Evolutionary conservation across 441 rosid species (phyloP), one percentile per base, ranked within the genome.

Genomic region (Euphorbia celastroides): DNA sequence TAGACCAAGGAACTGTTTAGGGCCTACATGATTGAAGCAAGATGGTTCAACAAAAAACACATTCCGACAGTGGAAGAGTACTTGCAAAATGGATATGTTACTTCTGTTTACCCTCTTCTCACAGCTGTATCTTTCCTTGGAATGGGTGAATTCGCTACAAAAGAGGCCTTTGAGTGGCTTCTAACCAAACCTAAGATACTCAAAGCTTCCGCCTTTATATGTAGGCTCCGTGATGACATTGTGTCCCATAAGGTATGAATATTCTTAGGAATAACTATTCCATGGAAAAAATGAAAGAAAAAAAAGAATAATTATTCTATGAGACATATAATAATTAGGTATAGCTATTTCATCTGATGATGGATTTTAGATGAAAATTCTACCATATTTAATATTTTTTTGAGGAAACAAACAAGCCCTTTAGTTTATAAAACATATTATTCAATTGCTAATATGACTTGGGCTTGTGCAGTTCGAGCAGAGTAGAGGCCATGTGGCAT

Each of bases 111-210:
- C 31, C 6, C 16, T 2, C 6, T 72, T 69, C 61, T 80, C 3
- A 46, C 69, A 5, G 28, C 74, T 3, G 20, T 68, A 1, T 68
- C 77, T 5, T 73, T 75, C 44, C 7, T 74, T 5, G 84, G 81
- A 9, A 67, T 84, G 79, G 79, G 60, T 28, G 58, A 70, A 5
- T 13, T 44, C 10, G 77, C 32, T 5, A 67, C 75, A 0, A 58
- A 64, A 52, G 76, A 79, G 2, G 38, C 71, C 5, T 73, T 84
- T 28, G 61, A 76, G 1, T 84, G 86, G 86, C n/a, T 71, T 2
- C 10, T 56, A 1, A 65, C n/a, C 42, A 31, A 51, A 16, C 82
- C 77, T 0, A 79, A 75, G 68, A 75, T 81, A 1, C 16, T 83
- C 25, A 60, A 5, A 30, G 78, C 82, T 28, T 50, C 78, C 1